Evolutionary conservation across 768 basidiomycete species (phyloP), one percentile per base, ranked within the genome.

Genomic region (Erythrobasidium yunnanense): DNA sequence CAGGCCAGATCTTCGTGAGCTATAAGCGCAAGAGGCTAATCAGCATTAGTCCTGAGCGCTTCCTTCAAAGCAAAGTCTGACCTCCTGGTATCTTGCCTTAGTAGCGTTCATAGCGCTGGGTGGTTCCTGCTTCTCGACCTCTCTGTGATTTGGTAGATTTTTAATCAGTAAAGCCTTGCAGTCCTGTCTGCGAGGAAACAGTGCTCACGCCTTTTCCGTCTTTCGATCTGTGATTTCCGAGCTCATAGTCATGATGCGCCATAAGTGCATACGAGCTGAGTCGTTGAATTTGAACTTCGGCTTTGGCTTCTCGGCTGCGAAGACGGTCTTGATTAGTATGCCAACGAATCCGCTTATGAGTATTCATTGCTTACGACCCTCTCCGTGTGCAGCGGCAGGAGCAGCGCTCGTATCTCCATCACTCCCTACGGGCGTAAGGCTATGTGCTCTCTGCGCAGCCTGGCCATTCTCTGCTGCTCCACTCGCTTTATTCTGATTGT

Each of bases 201-300:
- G n/a, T n/a, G 68, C 76, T 50, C 55, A 77, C 76, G 74, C 73
- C 70, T 76, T 78, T 68, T 75, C 73, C 42, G 63, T 72, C 13
- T 70, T 78, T 46, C 81, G 62, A 66, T 86, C 79, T 76, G 86
- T 88, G 60, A 84, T 84, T 77, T 89, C 87, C 72, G 90, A 89
- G 74, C 87, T 89, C 65, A 90, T 73, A 73, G 84, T 79, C 58
- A 88, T 87, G 5, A 90, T 78, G 74, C 85, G 81, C 87, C 87
- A 91, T 69, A 91, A 82, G 29, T 83, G 81, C 42, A 75, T 76
- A 78, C 88, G 87, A 87, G 92, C 88, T 67, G 75, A 74, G 66
- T 91, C 90, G 38, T 86, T 88, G 78, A 90, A 77, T 3, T 84
- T 77, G 74, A 86, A 93, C 76, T 84, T 84, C 77, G 86, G 86